Percentiles rank a stretch among this genome's conserved stretches.
Evolutionary conservation across 805 yeast species (phyloP).

Genomic region (Suhomyces pyralidae): DNA sequence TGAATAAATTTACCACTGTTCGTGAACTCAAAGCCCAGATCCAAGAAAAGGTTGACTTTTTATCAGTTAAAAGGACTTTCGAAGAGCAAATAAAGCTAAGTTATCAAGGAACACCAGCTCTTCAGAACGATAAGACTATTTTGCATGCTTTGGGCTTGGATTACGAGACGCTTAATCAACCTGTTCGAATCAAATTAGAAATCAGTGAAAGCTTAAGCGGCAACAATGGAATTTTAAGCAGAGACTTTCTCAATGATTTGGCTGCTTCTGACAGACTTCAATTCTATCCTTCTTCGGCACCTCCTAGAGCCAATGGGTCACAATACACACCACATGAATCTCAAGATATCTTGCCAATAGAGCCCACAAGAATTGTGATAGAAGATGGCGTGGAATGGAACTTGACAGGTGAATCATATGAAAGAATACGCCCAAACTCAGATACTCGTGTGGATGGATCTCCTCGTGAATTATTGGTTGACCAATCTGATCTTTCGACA

Average conservation of each 20-base stretch:
- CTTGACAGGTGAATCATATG: conserved; percentile 24
- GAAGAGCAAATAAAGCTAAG: conserved; percentile 22
- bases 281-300: conserved; percentile 16
- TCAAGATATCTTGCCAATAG: conserved; percentile 8
- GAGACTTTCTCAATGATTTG: conserved; percentile 24
- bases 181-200: conserved; percentile 13
- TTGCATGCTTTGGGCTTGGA: background rate
- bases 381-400: conserved; percentile 17
- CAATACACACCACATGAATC: background rate
- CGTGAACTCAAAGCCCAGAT: conserved; percentile 18
- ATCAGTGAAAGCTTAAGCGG: conserved; percentile 16
- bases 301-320: background rate
- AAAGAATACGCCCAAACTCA: conserved; percentile 14
- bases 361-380: conserved; percentile 21
- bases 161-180: conserved; percentile 5
- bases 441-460: background rate
- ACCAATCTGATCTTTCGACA: conserved; percentile 25
- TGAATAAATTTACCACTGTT: conserved; percentile 16
- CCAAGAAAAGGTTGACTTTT: conserved; percentile 18
- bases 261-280: conserved; percentile 19
- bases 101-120: conserved; percentile 6
- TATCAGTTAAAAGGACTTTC: conserved; percentile 23
- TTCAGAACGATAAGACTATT: background rate
- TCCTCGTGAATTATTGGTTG: conserved; percentile 16
- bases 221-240: conserved; percentile 23